Evolutionary conservation across 2,329 filamentous ascomycete species (phyloP).

Genomic region (Epichloe brachyelytri): DNA sequence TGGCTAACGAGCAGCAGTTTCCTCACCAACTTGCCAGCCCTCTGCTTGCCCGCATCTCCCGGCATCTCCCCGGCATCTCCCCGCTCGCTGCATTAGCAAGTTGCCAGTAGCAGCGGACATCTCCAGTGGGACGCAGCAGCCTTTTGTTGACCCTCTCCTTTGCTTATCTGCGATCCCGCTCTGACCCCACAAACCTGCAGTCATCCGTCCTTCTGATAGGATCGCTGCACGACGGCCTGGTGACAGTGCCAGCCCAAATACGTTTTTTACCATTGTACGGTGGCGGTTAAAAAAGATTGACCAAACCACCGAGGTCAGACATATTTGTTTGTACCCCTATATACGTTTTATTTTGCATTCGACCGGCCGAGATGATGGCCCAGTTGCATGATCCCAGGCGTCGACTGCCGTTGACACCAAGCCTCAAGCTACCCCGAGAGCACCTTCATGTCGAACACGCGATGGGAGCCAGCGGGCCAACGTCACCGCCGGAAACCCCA

Average conservation of each 20-base stretch:
- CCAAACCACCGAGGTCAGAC: conserved; percentile 4
- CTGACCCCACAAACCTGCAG: conserved; percentile 2
- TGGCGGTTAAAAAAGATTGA: background rate
- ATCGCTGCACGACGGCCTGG: conserved; percentile 1
- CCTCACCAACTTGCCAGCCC: background rate
- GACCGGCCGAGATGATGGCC: conserved; percentile 14
- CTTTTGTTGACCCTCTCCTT: conserved; percentile 1
- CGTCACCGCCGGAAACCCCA: conserved; percentile 36
- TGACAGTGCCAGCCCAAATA: conserved; percentile 1
- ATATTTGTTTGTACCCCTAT: conserved; percentile 1
- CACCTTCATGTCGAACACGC: conserved; percentile 12
- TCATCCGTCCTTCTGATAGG: conserved; percentile 4
- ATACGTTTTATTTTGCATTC: conserved; percentile 5
- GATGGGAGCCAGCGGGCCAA: conserved; percentile 20
- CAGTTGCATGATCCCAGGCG: conserved; percentile 12
- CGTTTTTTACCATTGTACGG: background rate
- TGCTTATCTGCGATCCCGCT: conserved; percentile 1
- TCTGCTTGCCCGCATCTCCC: background rate
- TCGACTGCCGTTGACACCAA: conserved; percentile 27
- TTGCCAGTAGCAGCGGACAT: background rate
- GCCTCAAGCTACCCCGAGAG: conserved; percentile 23
- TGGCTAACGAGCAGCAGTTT: background rate
- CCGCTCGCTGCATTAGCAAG: background rate
- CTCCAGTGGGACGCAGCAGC: background rate
- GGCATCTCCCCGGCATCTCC: background rate